A percentile compares a stretch with the other conserved stretches of the same genome.
These are phyloP conservation scores for Verbascum thapsus DNA, from an alignment of 257 asterid genomes.

Conservation along the genomic window DNA sequence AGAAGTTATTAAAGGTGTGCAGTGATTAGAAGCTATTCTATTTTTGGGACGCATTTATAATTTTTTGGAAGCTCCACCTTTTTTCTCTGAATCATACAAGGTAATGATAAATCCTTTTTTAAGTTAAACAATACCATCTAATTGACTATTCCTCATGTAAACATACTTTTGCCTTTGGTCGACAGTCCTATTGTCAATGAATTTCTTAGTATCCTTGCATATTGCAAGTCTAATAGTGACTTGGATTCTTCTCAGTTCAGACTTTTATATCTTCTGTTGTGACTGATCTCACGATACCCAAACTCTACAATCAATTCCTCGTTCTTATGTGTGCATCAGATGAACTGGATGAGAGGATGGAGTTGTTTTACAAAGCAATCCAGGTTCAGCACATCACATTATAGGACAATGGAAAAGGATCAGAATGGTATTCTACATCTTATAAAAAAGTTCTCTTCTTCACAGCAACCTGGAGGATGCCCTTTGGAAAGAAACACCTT, in stretches of 20 bases:
- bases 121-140: not conserved
- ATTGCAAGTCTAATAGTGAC: not conserved
- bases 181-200: not conserved
- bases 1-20: conserved; percentile 5
- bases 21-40: conserved; percentile 17
- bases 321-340: conserved; percentile 37
- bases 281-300: not conserved
- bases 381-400: conserved; percentile 36
- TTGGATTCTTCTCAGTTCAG: not conserved
- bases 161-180: not conserved
- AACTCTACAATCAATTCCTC: conserved; percentile 18
- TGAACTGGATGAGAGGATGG: conserved; percentile 56
- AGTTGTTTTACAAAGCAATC: conserved; percentile 37
- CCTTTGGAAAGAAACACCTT: conserved; percentile 33
- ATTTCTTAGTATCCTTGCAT: not conserved
- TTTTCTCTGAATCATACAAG: conserved; percentile 8
- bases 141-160: not conserved
- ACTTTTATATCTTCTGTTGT: not conserved
- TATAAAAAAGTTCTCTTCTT: conserved; percentile 35
- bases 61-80: conserved; percentile 9
- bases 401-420: conserved; percentile 32
- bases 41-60: not conserved
- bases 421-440: conserved; percentile 31
- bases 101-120: conserved; percentile 11
- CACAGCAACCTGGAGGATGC: conserved; percentile 38